A percentile compares a stretch with the other conserved stretches of the same genome.
phyloP scores from a whole-genome alignment of 1,284 basidiomycete genomes.

The Cryptococcus amylolentus region DNA sequence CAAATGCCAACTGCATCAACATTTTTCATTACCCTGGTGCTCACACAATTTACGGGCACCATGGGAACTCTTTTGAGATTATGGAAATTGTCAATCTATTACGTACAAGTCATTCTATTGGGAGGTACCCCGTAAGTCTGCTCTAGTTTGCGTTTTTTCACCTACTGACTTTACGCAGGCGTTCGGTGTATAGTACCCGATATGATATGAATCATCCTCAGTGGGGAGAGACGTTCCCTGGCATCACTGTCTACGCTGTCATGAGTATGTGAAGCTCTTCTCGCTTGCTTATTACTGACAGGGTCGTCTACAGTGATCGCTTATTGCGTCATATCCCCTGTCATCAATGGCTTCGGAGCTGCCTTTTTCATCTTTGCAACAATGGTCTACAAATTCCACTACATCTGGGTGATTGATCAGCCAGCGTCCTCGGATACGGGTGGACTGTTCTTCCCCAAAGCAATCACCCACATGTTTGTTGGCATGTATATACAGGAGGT shows the following conservation, averaged over 20 bases:
- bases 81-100: constrained; percentile 61
- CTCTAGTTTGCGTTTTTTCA: constrained; percentile 48
- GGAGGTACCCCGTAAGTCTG: constrained; percentile 45
- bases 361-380: constrained; percentile 81
- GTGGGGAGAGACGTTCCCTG: constrained; percentile 80
- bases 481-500: constrained; percentile 79
- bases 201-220: constrained; percentile 36
- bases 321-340: constrained; percentile 87
- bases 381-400: constrained; percentile 81
- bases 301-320: constrained; percentile 57
- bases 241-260: constrained; percentile 66
- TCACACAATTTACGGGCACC: constrained; percentile 50
- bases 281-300: background rate
- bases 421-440: constrained; percentile 75
- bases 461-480: constrained; percentile 85
- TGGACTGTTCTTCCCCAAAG: constrained; percentile 91
- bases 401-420: constrained; percentile 72
- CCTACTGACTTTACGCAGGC: constrained; percentile 41
- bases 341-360: constrained; percentile 85
- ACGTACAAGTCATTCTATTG: constrained; percentile 58
- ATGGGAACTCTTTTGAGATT: constrained; percentile 58
- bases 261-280: constrained; percentile 59
- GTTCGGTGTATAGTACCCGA: constrained; percentile 48
- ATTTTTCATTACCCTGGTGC: constrained; percentile 73
- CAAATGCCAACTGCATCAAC: constrained; percentile 67